Conservation (phyloP, 164 flowering plant species). For the Nymphaea thermarum region DNA sequence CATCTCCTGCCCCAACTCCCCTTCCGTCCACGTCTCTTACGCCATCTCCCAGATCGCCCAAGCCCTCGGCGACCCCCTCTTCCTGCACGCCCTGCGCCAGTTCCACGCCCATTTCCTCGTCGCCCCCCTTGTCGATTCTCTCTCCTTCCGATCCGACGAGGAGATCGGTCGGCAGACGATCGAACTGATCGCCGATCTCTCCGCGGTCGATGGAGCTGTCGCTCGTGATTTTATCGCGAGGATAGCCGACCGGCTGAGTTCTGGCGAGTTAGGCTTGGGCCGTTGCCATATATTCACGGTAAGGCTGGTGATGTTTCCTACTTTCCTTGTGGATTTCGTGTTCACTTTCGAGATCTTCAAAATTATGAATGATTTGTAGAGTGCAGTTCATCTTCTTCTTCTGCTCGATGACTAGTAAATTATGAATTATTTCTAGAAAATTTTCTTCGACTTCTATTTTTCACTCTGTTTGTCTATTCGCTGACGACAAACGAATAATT, state of each 20-base stretch:
- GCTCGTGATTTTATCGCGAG: conserved; percentile 29
- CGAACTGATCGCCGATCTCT: conserved; percentile 32
- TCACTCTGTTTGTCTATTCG: neutral
- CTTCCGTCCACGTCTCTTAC: conserved; percentile 71
- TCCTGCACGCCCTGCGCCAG: conserved; percentile 30
- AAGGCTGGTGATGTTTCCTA: neutral
- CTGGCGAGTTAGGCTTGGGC: conserved; percentile 55
- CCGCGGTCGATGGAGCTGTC: conserved; percentile 11
- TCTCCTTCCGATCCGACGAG: conserved; percentile 47
- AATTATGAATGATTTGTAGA: neutral
- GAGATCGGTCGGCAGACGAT: conserved; percentile 46
- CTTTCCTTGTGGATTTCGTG: neutral
- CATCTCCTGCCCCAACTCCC: conserved; percentile 47
- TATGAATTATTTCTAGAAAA: neutral
- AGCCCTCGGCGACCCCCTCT: conserved; percentile 47
- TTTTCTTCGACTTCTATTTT: neutral
- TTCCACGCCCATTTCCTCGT: conserved; percentile 58
- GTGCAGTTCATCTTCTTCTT: neutral
- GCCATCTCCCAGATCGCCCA: conserved; percentile 80
- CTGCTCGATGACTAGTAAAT: neutral
- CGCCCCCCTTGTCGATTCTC: conserved; percentile 49
- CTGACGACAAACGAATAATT: neutral
- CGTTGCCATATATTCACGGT: conserved; percentile 55
- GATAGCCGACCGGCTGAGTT: conserved; percentile 36
- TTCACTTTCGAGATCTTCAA: too few species aligned